Conservation (phyloP, 78 protist genomes). For the Dictyostelium firmibasis region DNA sequence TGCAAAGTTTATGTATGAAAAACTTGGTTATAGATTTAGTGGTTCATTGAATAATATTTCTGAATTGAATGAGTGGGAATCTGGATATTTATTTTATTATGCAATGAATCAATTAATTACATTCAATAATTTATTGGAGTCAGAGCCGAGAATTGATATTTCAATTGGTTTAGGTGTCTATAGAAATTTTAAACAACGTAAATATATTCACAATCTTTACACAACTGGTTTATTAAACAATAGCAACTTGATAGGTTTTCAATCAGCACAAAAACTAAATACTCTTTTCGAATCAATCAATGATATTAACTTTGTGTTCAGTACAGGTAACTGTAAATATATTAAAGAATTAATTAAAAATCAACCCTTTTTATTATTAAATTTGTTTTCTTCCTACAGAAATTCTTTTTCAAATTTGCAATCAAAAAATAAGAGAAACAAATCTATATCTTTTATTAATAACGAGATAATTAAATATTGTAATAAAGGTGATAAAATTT, state of each 20-base stretch:
- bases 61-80: not conserved
- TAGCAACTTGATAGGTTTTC: not conserved
- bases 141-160: not conserved
- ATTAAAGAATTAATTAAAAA: not conserved
- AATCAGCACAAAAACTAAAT: not conserved
- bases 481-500: not conserved
- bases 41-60: not conserved
- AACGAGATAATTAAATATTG: not conserved
- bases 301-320: not conserved
- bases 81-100: constrained; percentile 8
- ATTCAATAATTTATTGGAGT: not conserved
- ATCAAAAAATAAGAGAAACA: not conserved
- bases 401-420: not conserved
- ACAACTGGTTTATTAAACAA: not conserved
- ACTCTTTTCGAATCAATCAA: not conserved
- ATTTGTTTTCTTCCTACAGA: not conserved
- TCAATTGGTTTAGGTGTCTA: not conserved
- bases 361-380: not conserved
- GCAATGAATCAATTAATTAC: not conserved
- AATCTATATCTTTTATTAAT: not conserved
- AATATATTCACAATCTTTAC: not conserved
- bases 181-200: not conserved
- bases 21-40: not conserved
- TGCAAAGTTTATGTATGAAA: not conserved
- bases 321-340: not conserved